Evolutionary conservation across 2,329 filamentous ascomycete genomes (phyloP).

Genomic region (Arthrobotrys conoides): DNA sequence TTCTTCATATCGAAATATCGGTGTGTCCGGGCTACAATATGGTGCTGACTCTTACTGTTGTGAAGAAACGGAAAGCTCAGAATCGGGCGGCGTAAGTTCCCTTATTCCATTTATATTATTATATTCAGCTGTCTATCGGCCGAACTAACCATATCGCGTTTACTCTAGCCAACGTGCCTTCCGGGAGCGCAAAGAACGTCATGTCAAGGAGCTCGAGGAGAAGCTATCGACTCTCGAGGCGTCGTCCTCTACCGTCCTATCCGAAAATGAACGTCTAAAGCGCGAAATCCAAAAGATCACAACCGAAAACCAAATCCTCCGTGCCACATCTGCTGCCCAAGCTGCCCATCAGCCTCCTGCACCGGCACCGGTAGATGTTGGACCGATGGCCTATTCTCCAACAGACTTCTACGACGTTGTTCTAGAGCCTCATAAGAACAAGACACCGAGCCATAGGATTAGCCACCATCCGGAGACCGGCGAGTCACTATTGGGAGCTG

Average conservation of each 20-base stretch:
- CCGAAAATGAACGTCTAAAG: conserved; percentile 89
- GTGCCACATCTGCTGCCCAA: conserved; percentile 76
- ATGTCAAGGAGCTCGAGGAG: conserved; percentile 91
- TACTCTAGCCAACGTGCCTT: conserved; percentile 86
- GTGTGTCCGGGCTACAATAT: conserved; percentile 40
- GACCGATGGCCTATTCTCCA: conserved; percentile 79
- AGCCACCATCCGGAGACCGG: conserved; percentile 75
- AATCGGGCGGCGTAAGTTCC: conserved; percentile 80
- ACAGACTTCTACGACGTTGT: conserved; percentile 79
- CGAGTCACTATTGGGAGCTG: conserved; percentile 79
- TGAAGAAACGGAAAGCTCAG: conserved; percentile 77
- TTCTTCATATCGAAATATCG: conserved; percentile 6
- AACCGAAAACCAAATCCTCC: conserved; percentile 93
- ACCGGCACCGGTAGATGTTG: conserved; percentile 72
- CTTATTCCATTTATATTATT: conserved; percentile 23
- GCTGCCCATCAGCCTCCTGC: conserved; percentile 68
- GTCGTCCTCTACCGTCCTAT: conserved; percentile 78
- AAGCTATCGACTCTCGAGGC: conserved; percentile 84
- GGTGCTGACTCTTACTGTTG: conserved; percentile 66
- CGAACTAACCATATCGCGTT: not conserved
- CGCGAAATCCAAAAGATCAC: conserved; percentile 84
- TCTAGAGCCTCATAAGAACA: conserved; percentile 75
- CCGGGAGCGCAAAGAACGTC: conserved; percentile 93
- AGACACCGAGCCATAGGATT: conserved; percentile 78
- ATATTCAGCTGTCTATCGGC: conserved; percentile 2